Conservation (phyloP, 306 rosid species). For the Trifolium pratense region DNA sequence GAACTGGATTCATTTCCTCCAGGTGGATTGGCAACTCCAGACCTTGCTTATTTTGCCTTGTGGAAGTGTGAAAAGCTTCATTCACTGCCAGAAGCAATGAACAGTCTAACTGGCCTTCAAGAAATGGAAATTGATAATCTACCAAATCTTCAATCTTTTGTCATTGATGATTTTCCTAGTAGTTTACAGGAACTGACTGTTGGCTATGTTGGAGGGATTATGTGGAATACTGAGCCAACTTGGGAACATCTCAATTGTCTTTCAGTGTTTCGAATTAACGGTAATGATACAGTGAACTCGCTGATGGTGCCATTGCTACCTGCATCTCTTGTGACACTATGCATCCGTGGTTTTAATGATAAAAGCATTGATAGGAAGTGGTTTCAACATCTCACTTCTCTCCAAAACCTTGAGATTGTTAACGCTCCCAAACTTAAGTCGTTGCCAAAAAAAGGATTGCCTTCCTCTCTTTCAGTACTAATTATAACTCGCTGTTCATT, state of each 20-base stretch:
- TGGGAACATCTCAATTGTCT: constrained; percentile 3
- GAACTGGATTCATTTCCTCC: constrained; percentile 11
- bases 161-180: background rate
- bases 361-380: background rate
- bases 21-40: background rate
- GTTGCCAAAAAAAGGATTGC: constrained; percentile 2
- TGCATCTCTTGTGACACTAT: background rate
- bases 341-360: background rate
- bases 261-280: background rate
- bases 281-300: background rate
- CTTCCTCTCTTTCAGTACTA: background rate
- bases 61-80: constrained; percentile 4
- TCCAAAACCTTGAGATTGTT: constrained; percentile 4
- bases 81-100: constrained; percentile 1
- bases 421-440: background rate
- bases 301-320: constrained; percentile 18
- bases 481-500: background rate
- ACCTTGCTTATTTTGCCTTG: background rate
- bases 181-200: background rate
- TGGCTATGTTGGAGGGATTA: background rate
- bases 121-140: constrained; percentile 8
- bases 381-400: constrained; percentile 16
- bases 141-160: constrained; percentile 18
- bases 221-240: background rate
- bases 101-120: background rate